Evolutionary conservation across 768 basidiomycete genomes (phyloP).

Genomic region (Dacryopinax primogenitus): DNA sequence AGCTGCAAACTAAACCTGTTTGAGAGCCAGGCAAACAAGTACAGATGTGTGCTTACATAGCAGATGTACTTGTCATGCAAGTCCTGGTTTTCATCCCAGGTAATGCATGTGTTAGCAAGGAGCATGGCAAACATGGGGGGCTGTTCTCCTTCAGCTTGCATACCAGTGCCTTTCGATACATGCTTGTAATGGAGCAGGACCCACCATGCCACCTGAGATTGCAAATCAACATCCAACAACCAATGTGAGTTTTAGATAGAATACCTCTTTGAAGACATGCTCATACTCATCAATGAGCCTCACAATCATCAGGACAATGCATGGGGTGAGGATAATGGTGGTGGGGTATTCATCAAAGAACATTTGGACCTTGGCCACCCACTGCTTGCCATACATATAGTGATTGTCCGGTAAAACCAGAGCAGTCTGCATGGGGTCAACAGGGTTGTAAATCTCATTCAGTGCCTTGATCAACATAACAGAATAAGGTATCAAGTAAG

Average conservation of each 20-base stretch:
- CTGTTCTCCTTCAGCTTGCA: neutral
- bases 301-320: neutral
- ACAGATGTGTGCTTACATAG: neutral
- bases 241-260: neutral
- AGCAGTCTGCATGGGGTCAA: neutral
- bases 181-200: neutral
- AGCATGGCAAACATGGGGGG: neutral
- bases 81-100: neutral
- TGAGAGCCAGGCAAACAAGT: neutral
- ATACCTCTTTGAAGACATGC: neutral
- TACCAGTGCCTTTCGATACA: neutral
- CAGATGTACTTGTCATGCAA: neutral
- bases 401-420: neutral
- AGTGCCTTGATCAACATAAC: neutral
- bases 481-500: neutral
- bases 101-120: neutral
- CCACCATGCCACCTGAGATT: neutral
- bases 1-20: neutral
- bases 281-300: neutral
- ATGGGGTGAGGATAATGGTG: neutral
- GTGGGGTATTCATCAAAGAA: neutral
- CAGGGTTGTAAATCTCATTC: neutral
- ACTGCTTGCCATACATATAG: neutral
- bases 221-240: neutral
- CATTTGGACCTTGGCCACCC: neutral